Conservation (phyloP, 352 stramenopile genomes). For the Thalassiosira allenii region DNA sequence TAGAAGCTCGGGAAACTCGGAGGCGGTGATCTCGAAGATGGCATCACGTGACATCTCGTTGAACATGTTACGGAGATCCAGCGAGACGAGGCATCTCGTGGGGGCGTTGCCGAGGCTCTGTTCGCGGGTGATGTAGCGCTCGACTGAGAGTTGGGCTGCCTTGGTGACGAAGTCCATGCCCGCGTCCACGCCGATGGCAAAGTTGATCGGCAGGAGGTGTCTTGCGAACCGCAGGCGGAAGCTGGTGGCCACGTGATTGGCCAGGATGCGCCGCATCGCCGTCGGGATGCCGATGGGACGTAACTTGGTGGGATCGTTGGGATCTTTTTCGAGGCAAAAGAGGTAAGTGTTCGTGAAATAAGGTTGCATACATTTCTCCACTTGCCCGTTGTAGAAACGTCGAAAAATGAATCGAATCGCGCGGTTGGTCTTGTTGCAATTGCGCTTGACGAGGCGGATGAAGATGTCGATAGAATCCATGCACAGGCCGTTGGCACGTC, state of each 20-base stretch:
- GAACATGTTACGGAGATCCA: conserved; percentile 55
- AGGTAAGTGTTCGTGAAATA: conserved; percentile 45
- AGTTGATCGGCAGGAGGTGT: conserved; percentile 37
- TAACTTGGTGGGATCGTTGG: conserved; percentile 23
- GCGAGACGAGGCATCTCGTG: conserved; percentile 5
- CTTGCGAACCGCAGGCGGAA: neutral
- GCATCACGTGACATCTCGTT: conserved; percentile 28
- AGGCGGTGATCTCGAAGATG: conserved; percentile 15
- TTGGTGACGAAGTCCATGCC: conserved; percentile 43
- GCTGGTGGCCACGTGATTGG: neutral
- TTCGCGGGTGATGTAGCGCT: conserved; percentile 17
- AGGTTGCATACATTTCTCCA: neutral
- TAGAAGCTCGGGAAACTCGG: conserved; percentile 19
- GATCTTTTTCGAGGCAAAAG: conserved; percentile 45
- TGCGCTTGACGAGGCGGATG: conserved; percentile 21
- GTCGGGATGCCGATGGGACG: conserved; percentile 42
- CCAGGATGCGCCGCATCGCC: conserved; percentile 25
- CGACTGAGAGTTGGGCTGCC: conserved; percentile 20
- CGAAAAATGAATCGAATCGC: conserved; percentile 17
- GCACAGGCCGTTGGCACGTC: conserved; percentile 20
- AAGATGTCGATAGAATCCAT: conserved; percentile 33
- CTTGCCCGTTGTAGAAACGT: neutral
- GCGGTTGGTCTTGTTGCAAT: conserved; percentile 1
- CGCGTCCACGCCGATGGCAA: conserved; percentile 14
- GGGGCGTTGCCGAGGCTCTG: conserved; percentile 1